A percentile compares a stretch with the other conserved stretches of the same genome.
Conservation (phyloP, 441 rosid species). For the Sinapis alba region DNA sequence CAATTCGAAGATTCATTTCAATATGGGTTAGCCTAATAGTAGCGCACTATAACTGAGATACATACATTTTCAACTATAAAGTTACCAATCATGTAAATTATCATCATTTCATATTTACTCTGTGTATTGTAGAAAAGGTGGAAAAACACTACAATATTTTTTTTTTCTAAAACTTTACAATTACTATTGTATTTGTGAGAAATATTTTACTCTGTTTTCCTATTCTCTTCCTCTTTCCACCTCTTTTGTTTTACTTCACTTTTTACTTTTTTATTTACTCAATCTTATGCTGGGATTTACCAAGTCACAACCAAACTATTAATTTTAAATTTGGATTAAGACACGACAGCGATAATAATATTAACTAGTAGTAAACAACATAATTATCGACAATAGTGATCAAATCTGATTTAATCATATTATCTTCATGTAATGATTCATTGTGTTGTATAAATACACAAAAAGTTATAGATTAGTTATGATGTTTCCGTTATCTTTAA, state of each 20-base stretch:
- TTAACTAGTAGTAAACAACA: neutral
- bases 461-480: neutral
- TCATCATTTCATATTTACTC: neutral
- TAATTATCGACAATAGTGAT: neutral
- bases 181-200: too few relatives aligned
- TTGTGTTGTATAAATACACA: neutral
- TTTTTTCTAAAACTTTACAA: too few relatives aligned
- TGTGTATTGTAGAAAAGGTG: neutral
- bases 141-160: too few relatives aligned
- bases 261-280: too few relatives aligned
- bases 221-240: too few relatives aligned
- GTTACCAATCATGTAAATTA: too few relatives aligned
- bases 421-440: neutral
- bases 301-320: neutral
- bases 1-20: neutral
- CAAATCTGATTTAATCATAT: neutral
- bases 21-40: neutral
- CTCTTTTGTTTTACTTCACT: too few relatives aligned
- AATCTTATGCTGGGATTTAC: too few relatives aligned
- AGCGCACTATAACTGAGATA: too few relatives aligned
- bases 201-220: too few relatives aligned
- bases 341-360: neutral
- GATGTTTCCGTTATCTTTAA: neutral
- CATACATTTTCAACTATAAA: neutral
- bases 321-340: neutral